These are phyloP conservation scores for Polysphondylium violaceum DNA, from an alignment of 78 protist genomes.

Conservation along the genomic window DNA sequence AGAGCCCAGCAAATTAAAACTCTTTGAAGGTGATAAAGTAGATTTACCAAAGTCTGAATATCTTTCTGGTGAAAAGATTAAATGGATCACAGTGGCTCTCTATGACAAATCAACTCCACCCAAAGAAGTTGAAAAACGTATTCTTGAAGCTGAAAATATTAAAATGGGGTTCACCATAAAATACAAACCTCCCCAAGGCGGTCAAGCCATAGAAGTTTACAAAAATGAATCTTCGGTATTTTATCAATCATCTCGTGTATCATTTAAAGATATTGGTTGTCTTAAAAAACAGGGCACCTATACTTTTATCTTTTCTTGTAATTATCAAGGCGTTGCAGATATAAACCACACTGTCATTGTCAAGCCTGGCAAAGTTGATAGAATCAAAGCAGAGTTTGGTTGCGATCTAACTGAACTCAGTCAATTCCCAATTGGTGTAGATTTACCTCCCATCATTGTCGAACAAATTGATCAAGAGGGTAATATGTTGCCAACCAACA, in stretches of 20 bases:
- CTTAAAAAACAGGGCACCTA: slow-evolving; percentile 42
- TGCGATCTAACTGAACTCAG: neutral
- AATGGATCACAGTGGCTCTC: slow-evolving; percentile 24
- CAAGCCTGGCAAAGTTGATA: neutral
- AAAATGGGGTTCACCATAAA: neutral
- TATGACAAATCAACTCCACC: slow-evolving; percentile 45
- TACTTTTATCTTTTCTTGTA: slow-evolving; percentile 41
- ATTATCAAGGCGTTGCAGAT: slow-evolving; percentile 18
- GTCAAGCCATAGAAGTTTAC: neutral
- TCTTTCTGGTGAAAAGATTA: slow-evolving; percentile 39
- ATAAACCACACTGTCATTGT: slow-evolving; percentile 18
- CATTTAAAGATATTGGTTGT: slow-evolving; percentile 14
- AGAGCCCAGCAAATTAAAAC: slow-evolving; percentile 45
- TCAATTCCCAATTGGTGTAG: neutral
- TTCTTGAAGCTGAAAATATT: slow-evolving; percentile 18
- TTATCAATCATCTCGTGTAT: slow-evolving; percentile 19
- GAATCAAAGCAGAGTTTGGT: neutral
- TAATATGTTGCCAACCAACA: neutral
- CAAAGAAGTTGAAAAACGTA: slow-evolving; percentile 41
- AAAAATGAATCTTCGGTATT: neutral
- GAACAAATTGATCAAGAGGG: neutral
- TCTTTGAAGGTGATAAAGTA: slow-evolving; percentile 63
- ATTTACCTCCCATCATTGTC: neutral
- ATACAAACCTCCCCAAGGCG: neutral
- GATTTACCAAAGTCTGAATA: slow-evolving; percentile 15